A percentile compares a stretch with the other conserved stretches of the same genome.
Evolutionary conservation across 805 yeast species (phyloP).

Genomic region (Pichia californica): DNA sequence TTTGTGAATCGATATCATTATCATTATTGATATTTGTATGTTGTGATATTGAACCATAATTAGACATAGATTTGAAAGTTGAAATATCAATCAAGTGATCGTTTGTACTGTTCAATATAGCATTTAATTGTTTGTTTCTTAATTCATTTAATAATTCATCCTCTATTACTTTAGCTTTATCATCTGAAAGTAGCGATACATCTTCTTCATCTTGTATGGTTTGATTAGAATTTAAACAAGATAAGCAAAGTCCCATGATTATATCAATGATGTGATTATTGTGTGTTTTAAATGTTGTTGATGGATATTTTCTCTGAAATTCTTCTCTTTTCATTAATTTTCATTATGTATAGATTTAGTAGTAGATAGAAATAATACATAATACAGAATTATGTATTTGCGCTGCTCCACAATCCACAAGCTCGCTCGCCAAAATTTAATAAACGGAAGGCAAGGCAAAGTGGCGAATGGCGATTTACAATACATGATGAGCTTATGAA

Average conservation of each 20-base stretch:
- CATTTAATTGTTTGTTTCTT: conserved; percentile 28
- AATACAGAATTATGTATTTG: too few species aligned
- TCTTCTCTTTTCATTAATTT: too few species aligned
- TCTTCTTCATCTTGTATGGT: conserved; percentile 6
- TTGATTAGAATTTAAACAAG: conserved; percentile 22
- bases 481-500: too few species aligned
- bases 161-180: conserved; percentile 9
- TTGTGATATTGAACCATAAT: neutral
- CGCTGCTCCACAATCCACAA: too few species aligned
- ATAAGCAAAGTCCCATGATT: conserved; percentile 31
- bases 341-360: too few species aligned
- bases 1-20: neutral
- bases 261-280: too few species aligned
- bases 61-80: conserved; percentile 12
- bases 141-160: conserved; percentile 21
- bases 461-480: too few species aligned
- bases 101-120: conserved; percentile 29
- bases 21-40: neutral
- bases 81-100: conserved; percentile 29
- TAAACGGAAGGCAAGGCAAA: too few species aligned
- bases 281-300: too few species aligned
- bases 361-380: too few species aligned
- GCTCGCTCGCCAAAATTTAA: too few species aligned
- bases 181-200: conserved; percentile 6
- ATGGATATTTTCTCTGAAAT: too few species aligned